phyloP scores from a whole-genome alignment of 2,329 filamentous ascomycete genomes.

The Nemania sp. region DNA sequence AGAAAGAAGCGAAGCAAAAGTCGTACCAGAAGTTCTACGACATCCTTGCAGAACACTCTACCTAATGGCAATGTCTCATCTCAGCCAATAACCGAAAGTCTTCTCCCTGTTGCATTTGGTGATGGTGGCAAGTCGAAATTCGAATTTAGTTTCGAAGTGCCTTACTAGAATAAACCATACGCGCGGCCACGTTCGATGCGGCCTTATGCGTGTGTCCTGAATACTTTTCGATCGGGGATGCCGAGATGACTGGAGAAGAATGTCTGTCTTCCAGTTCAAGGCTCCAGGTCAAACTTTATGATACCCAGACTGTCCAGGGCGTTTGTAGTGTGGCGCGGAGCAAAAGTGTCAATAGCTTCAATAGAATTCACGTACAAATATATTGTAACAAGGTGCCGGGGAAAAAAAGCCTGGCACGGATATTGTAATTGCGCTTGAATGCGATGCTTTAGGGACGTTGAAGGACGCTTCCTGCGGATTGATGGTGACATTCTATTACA shows the following conservation, averaged over 20 bases:
- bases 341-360: too few species aligned
- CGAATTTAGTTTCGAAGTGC: constrained; percentile 30
- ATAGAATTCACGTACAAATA: too few species aligned
- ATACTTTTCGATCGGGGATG: background rate
- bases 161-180: constrained; percentile 4
- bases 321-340: constrained; percentile 2
- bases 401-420: too few species aligned
- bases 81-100: constrained; percentile 5
- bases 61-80: background rate
- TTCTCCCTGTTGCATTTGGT: constrained; percentile 34
- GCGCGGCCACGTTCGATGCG: background rate
- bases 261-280: constrained; percentile 13
- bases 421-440: too few species aligned
- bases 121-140: constrained; percentile 32
- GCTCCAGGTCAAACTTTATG: constrained; percentile 23
- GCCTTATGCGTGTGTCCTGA: background rate
- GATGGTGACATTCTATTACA: too few species aligned
- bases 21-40: background rate
- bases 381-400: too few species aligned
- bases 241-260: background rate
- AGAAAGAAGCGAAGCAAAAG: constrained; percentile 23
- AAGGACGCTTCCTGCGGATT: too few species aligned
- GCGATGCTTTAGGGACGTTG: too few species aligned
- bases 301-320: constrained; percentile 31
- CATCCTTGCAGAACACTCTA: constrained; percentile 8